Conservation (phyloP, 2,329 filamentous ascomycete species). For the Nothophaeocryptopus gaeumannii region DNA sequence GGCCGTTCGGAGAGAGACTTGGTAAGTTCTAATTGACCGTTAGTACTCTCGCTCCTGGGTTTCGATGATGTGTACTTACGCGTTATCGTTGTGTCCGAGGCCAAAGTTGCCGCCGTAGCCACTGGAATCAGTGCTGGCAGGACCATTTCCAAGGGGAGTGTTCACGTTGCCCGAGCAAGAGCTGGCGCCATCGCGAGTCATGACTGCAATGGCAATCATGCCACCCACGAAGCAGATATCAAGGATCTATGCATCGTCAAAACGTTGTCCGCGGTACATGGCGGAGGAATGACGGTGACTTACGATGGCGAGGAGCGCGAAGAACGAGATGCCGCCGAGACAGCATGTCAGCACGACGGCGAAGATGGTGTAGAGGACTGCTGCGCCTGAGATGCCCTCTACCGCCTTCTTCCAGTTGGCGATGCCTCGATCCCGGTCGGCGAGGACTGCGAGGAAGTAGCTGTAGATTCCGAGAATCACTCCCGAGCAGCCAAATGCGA, state of each 20-base stretch:
- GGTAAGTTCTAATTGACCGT: constrained; percentile 35
- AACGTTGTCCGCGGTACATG: background rate
- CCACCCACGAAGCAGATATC: constrained; percentile 72
- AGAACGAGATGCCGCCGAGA: constrained; percentile 70
- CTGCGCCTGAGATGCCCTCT: constrained; percentile 69
- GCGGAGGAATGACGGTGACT: background rate
- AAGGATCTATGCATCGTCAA: constrained; percentile 48
- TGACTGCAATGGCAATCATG: constrained; percentile 77
- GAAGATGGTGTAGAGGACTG: constrained; percentile 69
- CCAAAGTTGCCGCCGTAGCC: constrained; percentile 49
- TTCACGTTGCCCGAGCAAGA: constrained; percentile 63
- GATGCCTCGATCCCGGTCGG: constrained; percentile 63
- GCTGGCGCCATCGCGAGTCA: constrained; percentile 66
- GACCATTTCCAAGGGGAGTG: constrained; percentile 67
- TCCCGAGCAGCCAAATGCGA: constrained; percentile 70
- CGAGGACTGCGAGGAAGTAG: constrained; percentile 76
- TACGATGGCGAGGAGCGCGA: constrained; percentile 66
- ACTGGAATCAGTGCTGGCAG: constrained; percentile 49
- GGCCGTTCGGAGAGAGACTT: constrained; percentile 53
- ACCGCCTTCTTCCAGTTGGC: constrained; percentile 58
- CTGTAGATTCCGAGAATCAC: constrained; percentile 67
- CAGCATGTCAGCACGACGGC: constrained; percentile 76
- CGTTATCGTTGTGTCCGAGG: constrained; percentile 37
- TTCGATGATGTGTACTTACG: constrained; percentile 5
- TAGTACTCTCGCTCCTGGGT: no score